Base-by-base conservation (phyloP, 345 rosid species). In the Eucalyptus viminalis region DNA sequence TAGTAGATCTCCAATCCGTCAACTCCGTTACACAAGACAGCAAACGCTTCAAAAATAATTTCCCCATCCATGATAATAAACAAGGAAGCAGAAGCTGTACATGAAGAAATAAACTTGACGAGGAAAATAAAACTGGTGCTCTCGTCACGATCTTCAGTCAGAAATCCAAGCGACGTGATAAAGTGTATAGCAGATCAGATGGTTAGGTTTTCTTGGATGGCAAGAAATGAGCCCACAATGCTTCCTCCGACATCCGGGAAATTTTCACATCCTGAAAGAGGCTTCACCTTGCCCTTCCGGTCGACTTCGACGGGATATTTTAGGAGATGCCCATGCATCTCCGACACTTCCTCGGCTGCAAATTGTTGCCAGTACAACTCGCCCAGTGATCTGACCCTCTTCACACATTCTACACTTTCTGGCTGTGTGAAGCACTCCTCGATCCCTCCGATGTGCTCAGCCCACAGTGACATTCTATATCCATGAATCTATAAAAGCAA, bases 381-480 rank as follows among this genome's bases (percentile, higher is more conserved):
- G 6, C 93, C 96, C 89, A 95, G 69, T 65, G 92, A 86, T 90
- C 94, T 93, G 86, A 97, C 93, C 88, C 93, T 94, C 43, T 94
- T 93, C 50, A 96, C 99, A 86, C 99, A 97, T 37, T 96, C 98
- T n/a, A 97, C 81, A 89, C 95, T 95, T 91, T 95, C 98, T 8
- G 99, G 98, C 47, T 86, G 89, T 11, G 88, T 89, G 90, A 95
- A 97, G 87, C 95, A 92, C 85, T 94, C 96, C 86, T 97, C 98
- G 1, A 95, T 86, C 14, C 72, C 58, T 88, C 96, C 99, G 12
- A 92, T 89, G 91, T 97, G 99, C 89, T 97, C 99, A 40, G 98
- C 98, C 99, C 99, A 97, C 44, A 97, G 95, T 3, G 99, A 97
- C 99, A 97, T 95, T 91, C 99, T 94, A 89, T 97, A 97, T 80